These are phyloP conservation scores for Xylaria grammica DNA, from an alignment of 495 filamentous ascomycete species.

Conservation along the genomic window DNA sequence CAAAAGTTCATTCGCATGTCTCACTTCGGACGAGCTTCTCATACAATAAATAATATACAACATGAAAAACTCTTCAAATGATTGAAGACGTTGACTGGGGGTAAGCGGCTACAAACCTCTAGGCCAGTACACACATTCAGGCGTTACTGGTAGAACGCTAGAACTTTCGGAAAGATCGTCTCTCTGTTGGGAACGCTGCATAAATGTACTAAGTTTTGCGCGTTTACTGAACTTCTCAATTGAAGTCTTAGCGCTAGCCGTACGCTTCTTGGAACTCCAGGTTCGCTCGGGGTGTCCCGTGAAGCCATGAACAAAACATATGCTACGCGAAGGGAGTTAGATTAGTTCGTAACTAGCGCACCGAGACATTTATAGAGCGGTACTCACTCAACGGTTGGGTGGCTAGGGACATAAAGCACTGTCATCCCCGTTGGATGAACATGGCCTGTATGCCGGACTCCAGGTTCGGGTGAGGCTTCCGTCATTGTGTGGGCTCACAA, in stretches of 20 bases:
- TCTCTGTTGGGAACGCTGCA: background rate
- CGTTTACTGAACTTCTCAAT: background rate
- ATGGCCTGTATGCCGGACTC: background rate
- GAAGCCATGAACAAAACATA: slow-evolving; percentile 45
- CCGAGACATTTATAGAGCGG: slow-evolving; percentile 7
- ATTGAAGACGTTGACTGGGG: too few relatives aligned
- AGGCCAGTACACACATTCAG: background rate
- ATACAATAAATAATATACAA: too few relatives aligned
- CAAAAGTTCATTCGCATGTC: too few relatives aligned
- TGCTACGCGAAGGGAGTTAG: slow-evolving; percentile 21
- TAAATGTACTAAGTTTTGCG: background rate
- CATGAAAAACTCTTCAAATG: too few relatives aligned
- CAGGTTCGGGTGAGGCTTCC: background rate
- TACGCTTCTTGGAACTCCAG: slow-evolving; percentile 33
- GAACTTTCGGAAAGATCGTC: background rate
- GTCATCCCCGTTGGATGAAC: slow-evolving; percentile 1
- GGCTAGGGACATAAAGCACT: background rate
- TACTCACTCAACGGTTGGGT: slow-evolving; percentile 1
- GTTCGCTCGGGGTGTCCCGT: slow-evolving; percentile 42
- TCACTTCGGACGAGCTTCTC: too few relatives aligned
- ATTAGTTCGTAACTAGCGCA: background rate
- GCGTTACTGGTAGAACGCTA: background rate
- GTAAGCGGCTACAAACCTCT: slow-evolving; percentile 26
- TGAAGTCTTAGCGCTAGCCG: background rate
- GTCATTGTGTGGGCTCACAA: too few relatives aligned